These are phyloP conservation scores for Kuraishia borneana DNA, from an alignment of 805 yeast genomes.

Conservation along the genomic window DNA sequence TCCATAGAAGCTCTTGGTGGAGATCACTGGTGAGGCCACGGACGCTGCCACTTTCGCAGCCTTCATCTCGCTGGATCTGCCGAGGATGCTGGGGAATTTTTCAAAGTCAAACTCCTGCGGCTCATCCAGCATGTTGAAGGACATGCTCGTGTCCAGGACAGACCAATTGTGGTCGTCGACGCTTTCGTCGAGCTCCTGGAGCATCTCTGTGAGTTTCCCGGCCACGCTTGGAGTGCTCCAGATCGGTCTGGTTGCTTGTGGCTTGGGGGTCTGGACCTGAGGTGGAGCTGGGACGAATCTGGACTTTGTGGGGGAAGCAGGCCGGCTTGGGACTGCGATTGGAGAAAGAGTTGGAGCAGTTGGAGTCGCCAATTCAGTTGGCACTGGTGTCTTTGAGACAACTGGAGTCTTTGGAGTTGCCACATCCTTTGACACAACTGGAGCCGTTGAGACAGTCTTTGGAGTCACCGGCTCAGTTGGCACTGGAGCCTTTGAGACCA, in stretches of 20 bases:
- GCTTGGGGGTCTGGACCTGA: neutral
- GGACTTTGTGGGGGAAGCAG: too few relatives aligned
- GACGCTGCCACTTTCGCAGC: neutral
- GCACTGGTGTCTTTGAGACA: too few relatives aligned
- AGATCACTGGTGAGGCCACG: constrained; percentile 6
- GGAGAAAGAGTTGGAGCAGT: too few relatives aligned
- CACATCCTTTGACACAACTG: too few relatives aligned
- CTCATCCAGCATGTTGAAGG: constrained; percentile 2
- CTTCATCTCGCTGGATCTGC: neutral
- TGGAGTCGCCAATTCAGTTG: too few relatives aligned
- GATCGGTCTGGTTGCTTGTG: neutral
- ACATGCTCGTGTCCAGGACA: neutral
- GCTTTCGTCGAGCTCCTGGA: neutral
- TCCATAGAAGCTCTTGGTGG: constrained; percentile 2
- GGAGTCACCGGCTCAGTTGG: too few relatives aligned
- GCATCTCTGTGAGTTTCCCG: neutral
- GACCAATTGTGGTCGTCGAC: neutral
- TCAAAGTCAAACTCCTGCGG: constrained; percentile 2
- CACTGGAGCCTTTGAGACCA: too few relatives aligned
- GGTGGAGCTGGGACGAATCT: neutral
- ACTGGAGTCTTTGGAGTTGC: too few relatives aligned
- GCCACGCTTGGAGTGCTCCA: neutral
- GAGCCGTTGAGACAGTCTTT: too few relatives aligned
- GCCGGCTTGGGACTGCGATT: too few relatives aligned
- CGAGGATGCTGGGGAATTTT: too few relatives aligned